A percentile compares a stretch with the other conserved stretches of the same genome.
Conservation (phyloP, 2,329 filamentous ascomycete species). For the Colletotrichum sp. region DNA sequence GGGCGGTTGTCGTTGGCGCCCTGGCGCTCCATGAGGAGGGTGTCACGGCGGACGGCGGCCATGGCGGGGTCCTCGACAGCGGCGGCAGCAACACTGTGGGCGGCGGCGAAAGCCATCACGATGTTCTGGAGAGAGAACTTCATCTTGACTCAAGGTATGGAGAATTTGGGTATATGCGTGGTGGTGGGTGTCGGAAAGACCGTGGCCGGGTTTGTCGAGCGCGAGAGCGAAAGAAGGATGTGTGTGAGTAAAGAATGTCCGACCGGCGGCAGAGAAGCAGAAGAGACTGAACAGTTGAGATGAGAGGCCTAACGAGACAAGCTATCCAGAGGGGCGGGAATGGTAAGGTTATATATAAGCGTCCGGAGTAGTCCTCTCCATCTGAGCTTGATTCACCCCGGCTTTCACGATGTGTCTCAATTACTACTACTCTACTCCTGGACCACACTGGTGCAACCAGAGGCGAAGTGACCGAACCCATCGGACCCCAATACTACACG, state of each 20-base stretch:
- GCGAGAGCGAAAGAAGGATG: neutral
- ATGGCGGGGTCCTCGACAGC: constrained; percentile 23
- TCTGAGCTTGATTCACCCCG: neutral
- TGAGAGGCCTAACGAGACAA: neutral
- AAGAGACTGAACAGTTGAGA: constrained; percentile 2
- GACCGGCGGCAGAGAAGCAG: constrained; percentile 18
- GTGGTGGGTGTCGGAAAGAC: neutral
- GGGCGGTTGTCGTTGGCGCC: constrained; percentile 39
- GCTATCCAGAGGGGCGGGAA: neutral
- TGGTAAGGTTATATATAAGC: neutral
- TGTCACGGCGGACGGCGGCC: constrained; percentile 25
- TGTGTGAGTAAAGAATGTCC: neutral
- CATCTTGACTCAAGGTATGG: constrained; percentile 26
- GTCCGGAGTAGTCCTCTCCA: neutral
- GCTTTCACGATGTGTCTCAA: constrained; percentile 1
- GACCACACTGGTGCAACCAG: neutral
- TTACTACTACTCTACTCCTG: neutral
- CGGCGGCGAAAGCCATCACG: constrained; percentile 29
- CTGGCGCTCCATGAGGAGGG: constrained; percentile 30
- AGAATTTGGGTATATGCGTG: neutral
- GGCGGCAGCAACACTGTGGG: constrained; percentile 22
- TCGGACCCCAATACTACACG: neutral
- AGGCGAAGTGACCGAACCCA: neutral
- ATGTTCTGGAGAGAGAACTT: constrained; percentile 28
- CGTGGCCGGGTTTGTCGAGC: neutral